phyloP scores from a whole-genome alignment of 2,329 filamentous ascomycete genomes.

The Cylindrodendrum hubeiense region DNA sequence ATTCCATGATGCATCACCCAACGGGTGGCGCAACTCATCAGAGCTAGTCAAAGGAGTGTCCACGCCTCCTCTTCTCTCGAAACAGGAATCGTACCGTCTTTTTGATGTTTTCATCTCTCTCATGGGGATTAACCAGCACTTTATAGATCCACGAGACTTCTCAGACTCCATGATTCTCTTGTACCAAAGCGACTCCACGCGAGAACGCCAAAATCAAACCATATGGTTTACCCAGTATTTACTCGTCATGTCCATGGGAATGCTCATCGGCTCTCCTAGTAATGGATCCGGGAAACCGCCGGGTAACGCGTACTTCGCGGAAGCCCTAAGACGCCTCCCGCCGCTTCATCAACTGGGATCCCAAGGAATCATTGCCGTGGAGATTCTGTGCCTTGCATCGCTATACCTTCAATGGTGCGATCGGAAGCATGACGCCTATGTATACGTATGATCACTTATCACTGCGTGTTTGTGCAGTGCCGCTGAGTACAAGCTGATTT shows the following conservation, averaged over 20 bases:
- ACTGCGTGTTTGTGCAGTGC: neutral
- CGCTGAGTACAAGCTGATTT: neutral
- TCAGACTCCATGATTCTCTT: slow-evolving; percentile 40
- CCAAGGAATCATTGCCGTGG: slow-evolving; percentile 43
- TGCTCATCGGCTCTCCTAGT: slow-evolving; percentile 40
- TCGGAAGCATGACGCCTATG: slow-evolving; percentile 45
- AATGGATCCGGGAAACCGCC: slow-evolving; percentile 32
- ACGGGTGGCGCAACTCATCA: slow-evolving; percentile 23
- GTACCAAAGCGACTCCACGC: slow-evolving; percentile 36
- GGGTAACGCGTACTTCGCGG: slow-evolving; percentile 42
- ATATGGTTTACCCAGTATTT: slow-evolving; percentile 46
- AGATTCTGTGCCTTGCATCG: slow-evolving; percentile 42
- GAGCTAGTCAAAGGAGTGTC: slow-evolving; percentile 41
- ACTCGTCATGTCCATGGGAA: slow-evolving; percentile 47
- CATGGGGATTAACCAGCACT: slow-evolving; percentile 46
- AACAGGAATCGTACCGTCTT: slow-evolving; percentile 35
- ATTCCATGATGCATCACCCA: slow-evolving; percentile 27
- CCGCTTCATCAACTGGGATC: slow-evolving; percentile 41
- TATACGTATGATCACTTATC: slow-evolving; percentile 35
- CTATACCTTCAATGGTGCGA: slow-evolving; percentile 47
- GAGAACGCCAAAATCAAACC: slow-evolving; percentile 30
- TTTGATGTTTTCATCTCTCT: slow-evolving; percentile 41
- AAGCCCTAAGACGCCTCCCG: slow-evolving; percentile 42
- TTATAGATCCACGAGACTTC: slow-evolving; percentile 44
- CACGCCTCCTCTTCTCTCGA: slow-evolving; percentile 25